phyloP scores from a whole-genome alignment of 176 grass and related monocot species.

The Musa troglodytarum region DNA sequence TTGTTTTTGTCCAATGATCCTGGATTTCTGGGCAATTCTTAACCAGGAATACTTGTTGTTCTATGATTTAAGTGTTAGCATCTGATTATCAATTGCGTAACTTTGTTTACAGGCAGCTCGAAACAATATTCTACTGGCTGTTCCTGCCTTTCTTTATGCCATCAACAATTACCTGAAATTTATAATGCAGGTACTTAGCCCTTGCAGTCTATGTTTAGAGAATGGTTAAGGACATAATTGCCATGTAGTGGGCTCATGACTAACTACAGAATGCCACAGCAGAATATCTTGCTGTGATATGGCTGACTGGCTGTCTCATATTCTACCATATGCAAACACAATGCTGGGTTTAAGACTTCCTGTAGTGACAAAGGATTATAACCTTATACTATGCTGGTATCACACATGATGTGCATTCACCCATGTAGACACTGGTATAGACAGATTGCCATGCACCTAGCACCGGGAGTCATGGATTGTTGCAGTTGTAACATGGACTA shows the following conservation, averaged over 20 bases:
- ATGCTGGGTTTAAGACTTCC: neutral
- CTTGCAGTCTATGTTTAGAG: neutral
- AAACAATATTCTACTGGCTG: constrained; percentile 84
- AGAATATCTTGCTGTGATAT: no score
- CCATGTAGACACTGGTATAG: no score
- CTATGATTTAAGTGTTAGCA: neutral
- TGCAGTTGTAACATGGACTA: no score
- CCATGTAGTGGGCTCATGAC: neutral
- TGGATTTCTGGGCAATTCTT: neutral
- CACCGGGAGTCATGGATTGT: no score
- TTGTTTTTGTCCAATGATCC: neutral
- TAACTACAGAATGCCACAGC: neutral
- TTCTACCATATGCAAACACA: neutral
- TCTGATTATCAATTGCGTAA: neutral
- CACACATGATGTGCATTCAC: no score
- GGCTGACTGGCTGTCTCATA: neutral
- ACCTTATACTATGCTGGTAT: no score
- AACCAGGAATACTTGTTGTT: neutral
- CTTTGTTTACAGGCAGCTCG: constrained; percentile 57
- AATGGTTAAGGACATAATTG: neutral
- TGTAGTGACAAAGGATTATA: neutral
- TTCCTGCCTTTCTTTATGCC: constrained; percentile 94
- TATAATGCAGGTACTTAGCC: constrained; percentile 80
- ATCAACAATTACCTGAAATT: constrained; percentile 99
- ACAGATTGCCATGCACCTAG: no score